phyloP scores from a whole-genome alignment of 164 flowering plant genomes.

The Houttuynia cordata region DNA sequence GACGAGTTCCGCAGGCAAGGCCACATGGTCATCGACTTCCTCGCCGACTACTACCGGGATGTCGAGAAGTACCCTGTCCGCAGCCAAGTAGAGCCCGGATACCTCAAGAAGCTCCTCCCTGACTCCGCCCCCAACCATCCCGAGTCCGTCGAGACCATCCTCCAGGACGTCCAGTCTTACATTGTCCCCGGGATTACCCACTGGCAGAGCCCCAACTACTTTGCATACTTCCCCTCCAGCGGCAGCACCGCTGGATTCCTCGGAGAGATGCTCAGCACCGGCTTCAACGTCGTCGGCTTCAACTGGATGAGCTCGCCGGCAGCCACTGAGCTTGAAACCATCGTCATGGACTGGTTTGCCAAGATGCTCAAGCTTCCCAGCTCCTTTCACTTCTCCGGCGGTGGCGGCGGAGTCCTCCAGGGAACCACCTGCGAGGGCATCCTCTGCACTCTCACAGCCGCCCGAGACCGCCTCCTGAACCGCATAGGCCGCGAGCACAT shows the following conservation, averaged over 20 bases:
- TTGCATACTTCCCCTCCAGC: conserved; percentile 47
- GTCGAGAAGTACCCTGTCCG: conserved; percentile 48
- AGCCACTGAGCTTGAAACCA: conserved; percentile 41
- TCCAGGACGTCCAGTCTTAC: conserved; percentile 30
- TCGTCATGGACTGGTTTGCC: conserved; percentile 50
- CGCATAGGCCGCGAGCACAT: conserved; percentile 22
- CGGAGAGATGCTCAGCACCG: conserved; percentile 54
- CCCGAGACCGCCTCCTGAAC: conserved; percentile 33
- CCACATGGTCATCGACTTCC: conserved; percentile 46
- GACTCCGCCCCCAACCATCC: conserved; percentile 39
- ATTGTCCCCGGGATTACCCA: conserved; percentile 63
- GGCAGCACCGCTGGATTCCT: conserved; percentile 44
- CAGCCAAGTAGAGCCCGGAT: conserved; percentile 64
- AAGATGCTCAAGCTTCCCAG: conserved; percentile 36
- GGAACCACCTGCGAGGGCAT: conserved; percentile 64
- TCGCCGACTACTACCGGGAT: conserved; percentile 49
- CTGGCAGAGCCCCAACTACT: conserved; percentile 64
- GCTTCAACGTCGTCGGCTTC: conserved; percentile 55
- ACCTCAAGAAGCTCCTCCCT: conserved; percentile 31
- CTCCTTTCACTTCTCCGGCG: conserved; percentile 35
- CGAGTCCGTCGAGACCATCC: conserved; percentile 39
- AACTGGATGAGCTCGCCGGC: conserved; percentile 71
- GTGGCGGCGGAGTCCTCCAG: conserved; percentile 64
- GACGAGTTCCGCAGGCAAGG: conserved; percentile 53
- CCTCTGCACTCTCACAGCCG: conserved; percentile 35